These are phyloP conservation scores for Globisporangium spiculum DNA, from an alignment of 352 stramenopile genomes.

Conservation along the genomic window DNA sequence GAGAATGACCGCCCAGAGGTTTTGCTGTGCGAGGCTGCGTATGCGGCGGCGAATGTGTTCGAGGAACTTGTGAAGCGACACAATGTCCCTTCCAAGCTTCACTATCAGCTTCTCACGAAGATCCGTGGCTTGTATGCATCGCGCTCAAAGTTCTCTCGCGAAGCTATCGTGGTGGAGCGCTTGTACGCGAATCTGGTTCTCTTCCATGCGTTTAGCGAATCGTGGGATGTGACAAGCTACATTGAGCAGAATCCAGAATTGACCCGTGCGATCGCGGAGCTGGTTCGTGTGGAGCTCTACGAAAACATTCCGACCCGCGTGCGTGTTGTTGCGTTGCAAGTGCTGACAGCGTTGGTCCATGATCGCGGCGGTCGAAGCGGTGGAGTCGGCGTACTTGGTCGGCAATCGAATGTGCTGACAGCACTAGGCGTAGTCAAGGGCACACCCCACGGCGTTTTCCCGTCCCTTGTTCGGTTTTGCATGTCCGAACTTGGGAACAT, in stretches of 20 bases:
- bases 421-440: conserved; percentile 78
- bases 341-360: conserved; percentile 77
- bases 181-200: conserved; percentile 67
- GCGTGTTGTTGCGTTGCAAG: conserved; percentile 58
- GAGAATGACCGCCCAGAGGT: conserved; percentile 21
- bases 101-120: conserved; percentile 71
- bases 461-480: conserved; percentile 77
- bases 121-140: conserved; percentile 49
- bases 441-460: conserved; percentile 74
- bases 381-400: conserved; percentile 64
- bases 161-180: conserved; percentile 64
- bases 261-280: conserved; percentile 63
- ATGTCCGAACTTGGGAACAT: conserved; percentile 63
- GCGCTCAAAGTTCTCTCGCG: conserved; percentile 27
- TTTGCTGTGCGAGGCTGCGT: conserved; percentile 17
- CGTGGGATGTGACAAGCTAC: conserved; percentile 73
- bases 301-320: conserved; percentile 59
- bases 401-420: conserved; percentile 77
- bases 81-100: conserved; percentile 55
- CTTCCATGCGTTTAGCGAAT: conserved; percentile 76
- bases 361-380: conserved; percentile 64
- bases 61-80: conserved; percentile 53
- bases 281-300: conserved; percentile 70
- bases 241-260: conserved; percentile 78
- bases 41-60: conserved; percentile 39